phyloP scores from a whole-genome alignment of 2,329 filamentous ascomycete species.

The Lachnum nothofagi region DNA sequence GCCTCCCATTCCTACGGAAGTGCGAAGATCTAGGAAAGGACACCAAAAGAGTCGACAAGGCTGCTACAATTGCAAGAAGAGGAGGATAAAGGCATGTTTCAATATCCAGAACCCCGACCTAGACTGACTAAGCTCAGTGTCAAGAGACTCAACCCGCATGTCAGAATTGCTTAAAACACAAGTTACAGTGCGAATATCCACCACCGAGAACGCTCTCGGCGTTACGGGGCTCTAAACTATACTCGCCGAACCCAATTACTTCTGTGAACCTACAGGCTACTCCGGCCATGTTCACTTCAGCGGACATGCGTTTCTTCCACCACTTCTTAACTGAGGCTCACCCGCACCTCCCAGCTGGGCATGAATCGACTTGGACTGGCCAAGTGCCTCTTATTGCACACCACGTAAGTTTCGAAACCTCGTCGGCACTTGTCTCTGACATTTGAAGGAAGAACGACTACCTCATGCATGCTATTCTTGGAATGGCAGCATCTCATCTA shows the following conservation, averaged over 20 bases:
- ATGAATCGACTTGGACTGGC: slow-evolving; percentile 62
- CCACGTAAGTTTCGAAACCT: slow-evolving; percentile 43
- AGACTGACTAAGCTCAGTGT: slow-evolving; percentile 41
- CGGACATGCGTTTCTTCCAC: slow-evolving; percentile 66
- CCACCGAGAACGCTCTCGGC: slow-evolving; percentile 50
- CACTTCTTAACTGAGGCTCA: slow-evolving; percentile 59
- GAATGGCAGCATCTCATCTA: slow-evolving; percentile 62
- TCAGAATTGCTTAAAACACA: slow-evolving; percentile 58
- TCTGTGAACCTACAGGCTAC: slow-evolving; percentile 35
- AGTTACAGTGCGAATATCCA: slow-evolving; percentile 60
- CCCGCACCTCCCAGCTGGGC: slow-evolving; percentile 60
- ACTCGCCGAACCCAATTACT: slow-evolving; percentile 6
- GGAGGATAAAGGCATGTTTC: slow-evolving; percentile 55
- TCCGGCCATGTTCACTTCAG: slow-evolving; percentile 53
- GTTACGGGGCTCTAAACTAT: slow-evolving; percentile 15
- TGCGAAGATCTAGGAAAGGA: slow-evolving; percentile 41
- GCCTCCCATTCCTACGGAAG: neutral
- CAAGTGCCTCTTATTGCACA: slow-evolving; percentile 64
- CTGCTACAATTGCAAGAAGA: slow-evolving; percentile 63
- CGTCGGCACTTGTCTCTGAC: neutral
- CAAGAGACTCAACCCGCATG: slow-evolving; percentile 61
- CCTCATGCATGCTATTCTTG: slow-evolving; percentile 66
- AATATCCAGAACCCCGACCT: neutral
- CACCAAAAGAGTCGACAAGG: slow-evolving; percentile 63
- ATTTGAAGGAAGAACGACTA: slow-evolving; percentile 49